Conservation (phyloP, 192 early-diverging fungal genomes). For the Blastocladiella britannica region DNA sequence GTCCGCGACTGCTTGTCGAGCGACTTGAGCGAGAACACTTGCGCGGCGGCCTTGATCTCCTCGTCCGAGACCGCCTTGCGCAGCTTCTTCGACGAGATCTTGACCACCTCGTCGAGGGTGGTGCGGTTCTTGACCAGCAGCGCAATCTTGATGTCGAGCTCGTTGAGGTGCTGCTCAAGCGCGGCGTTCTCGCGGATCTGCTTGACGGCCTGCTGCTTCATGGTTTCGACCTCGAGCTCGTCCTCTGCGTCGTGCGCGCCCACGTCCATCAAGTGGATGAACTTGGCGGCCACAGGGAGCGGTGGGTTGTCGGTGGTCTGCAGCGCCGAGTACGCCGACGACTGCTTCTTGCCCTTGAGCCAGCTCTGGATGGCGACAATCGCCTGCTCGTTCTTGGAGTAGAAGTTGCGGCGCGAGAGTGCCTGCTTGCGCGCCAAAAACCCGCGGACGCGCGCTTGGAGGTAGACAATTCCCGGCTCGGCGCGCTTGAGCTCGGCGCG, state of each 20-base stretch:
- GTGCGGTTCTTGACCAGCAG: constrained; percentile 88
- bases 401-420: constrained; percentile 4
- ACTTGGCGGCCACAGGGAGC: constrained; percentile 55
- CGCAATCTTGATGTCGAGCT: constrained; percentile 90
- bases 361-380: constrained; percentile 18
- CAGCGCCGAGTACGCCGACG: constrained; percentile 10
- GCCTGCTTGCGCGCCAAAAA: constrained; percentile 13
- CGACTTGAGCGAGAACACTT: constrained; percentile 23
- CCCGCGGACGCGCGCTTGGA: constrained; percentile 15
- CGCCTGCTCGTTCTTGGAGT: constrained; percentile 7
- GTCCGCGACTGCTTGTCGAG: constrained; percentile 70
- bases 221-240: constrained; percentile 66
- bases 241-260: constrained; percentile 82
- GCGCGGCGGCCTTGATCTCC: background rate
- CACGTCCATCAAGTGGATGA: constrained; percentile 73
- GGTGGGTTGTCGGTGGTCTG: constrained; percentile 43
- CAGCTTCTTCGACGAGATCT: constrained; percentile 31
- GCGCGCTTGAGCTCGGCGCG: background rate
- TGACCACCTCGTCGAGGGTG: constrained; percentile 80
- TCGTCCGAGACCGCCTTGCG: constrained; percentile 7
- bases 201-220: constrained; percentile 67
- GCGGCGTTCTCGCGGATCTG: constrained; percentile 76
- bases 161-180: constrained; percentile 52
- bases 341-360: constrained; percentile 6
- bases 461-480: constrained; percentile 7